phyloP scores from a whole-genome alignment of 306 rosid genomes.

The Prunus mongolica region DNA sequence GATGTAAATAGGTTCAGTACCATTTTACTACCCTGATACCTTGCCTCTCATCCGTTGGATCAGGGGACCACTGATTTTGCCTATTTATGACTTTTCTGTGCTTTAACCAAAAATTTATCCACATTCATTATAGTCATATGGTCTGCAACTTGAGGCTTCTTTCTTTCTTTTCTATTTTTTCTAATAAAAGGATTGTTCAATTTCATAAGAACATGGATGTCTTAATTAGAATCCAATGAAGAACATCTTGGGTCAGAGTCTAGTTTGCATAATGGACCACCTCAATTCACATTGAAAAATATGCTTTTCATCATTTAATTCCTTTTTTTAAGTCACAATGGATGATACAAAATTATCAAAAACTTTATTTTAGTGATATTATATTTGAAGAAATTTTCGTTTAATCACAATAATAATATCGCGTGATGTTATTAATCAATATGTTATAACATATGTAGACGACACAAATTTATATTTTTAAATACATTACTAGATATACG shows the following conservation, averaged over 20 bases:
- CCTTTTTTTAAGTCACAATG: not conserved
- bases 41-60: constrained; percentile 32
- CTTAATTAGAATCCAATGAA: not conserved
- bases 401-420: too few relatives aligned
- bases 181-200: not conserved
- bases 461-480: too few relatives aligned
- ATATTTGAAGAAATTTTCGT: too few relatives aligned
- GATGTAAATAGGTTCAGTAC: constrained; percentile 36
- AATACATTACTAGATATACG: too few relatives aligned
- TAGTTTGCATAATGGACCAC: not conserved
- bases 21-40: constrained; percentile 22
- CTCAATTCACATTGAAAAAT: not conserved
- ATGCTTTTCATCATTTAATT: not conserved
- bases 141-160: constrained; percentile 24
- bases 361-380: too few relatives aligned
- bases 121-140: constrained; percentile 13
- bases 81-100: constrained; percentile 38
- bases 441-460: too few relatives aligned
- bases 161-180: not conserved
- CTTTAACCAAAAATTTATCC: constrained; percentile 22
- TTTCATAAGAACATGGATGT: not conserved
- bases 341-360: too few relatives aligned
- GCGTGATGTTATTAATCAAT: too few relatives aligned
- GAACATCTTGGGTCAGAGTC: not conserved
- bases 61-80: constrained; percentile 33